phyloP scores from a whole-genome alignment of 345 rosid genomes.

The Citrus mangshanensis region DNA sequence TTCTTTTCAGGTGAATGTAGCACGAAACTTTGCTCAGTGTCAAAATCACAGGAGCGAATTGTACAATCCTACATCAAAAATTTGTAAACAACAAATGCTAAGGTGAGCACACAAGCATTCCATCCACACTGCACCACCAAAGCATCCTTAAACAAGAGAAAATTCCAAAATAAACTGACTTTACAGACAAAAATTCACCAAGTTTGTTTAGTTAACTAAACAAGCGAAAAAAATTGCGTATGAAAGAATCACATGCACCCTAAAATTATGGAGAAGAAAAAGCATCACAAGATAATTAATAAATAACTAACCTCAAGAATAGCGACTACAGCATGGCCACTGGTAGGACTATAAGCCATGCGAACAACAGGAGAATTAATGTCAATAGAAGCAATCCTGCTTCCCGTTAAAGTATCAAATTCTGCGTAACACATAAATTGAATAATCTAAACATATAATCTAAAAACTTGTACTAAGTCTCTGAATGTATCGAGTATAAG shows the following conservation, averaged over 20 bases:
- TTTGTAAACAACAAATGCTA: neutral
- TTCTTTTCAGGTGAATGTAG: conserved; percentile 94
- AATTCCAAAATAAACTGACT: neutral
- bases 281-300: neutral
- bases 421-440: conserved; percentile 39
- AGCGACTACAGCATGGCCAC: conserved; percentile 76
- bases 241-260: neutral
- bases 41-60: conserved; percentile 89
- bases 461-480: neutral
- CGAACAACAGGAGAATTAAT: conserved; percentile 81
- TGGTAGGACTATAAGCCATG: conserved; percentile 82
- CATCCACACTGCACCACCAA: neutral
- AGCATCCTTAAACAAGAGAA: neutral
- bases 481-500: no score
- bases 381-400: conserved; percentile 75
- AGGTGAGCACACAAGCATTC: neutral
- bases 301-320: conserved; percentile 65
- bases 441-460: neutral
- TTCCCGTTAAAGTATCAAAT: conserved; percentile 88
- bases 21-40: conserved; percentile 87
- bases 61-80: conserved; percentile 75
- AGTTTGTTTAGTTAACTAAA: neutral
- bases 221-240: no score
- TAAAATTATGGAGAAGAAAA: neutral
- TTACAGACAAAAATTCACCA: neutral